Evolutionary conservation across 768 basidiomycete species (phyloP).

Genomic region (Auriculariales sp.): DNA sequence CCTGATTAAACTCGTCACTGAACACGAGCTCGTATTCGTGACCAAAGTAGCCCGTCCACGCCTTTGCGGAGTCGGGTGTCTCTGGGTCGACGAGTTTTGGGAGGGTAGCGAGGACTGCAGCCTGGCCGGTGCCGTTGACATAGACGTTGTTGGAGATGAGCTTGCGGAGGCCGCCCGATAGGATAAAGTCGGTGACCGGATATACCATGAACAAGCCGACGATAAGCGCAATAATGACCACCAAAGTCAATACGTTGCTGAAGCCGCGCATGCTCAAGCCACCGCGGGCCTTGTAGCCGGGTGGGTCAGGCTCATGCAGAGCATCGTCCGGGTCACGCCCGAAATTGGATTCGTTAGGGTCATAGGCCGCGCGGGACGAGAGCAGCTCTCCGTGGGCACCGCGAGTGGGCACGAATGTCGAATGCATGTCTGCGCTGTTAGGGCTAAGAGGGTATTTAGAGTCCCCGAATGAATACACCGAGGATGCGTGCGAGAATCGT

Average conservation of each 20-base stretch:
- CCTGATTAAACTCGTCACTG: slow-evolving; percentile 68
- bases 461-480: neutral
- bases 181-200: neutral
- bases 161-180: neutral
- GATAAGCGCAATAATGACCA: neutral
- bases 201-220: neutral
- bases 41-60: slow-evolving; percentile 61
- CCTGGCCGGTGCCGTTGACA: slow-evolving; percentile 58
- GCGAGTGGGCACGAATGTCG: neutral
- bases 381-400: neutral
- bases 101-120: slow-evolving; percentile 38
- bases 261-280: neutral
- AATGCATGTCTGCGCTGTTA: neutral
- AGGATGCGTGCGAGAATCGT: neutral
- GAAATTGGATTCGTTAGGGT: neutral
- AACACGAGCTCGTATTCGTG: slow-evolving; percentile 56
- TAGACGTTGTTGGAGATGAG: slow-evolving; percentile 39
- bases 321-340: neutral
- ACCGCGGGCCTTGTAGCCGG: neutral
- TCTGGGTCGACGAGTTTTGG: slow-evolving; percentile 52
- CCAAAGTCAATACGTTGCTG: neutral
- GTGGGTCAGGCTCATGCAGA: neutral
- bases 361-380: neutral
- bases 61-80: slow-evolving; percentile 45
- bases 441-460: neutral